Evolutionary conservation across 768 basidiomycete species (phyloP).

Genomic region (Cystofilobasidium bisporidii): DNA sequence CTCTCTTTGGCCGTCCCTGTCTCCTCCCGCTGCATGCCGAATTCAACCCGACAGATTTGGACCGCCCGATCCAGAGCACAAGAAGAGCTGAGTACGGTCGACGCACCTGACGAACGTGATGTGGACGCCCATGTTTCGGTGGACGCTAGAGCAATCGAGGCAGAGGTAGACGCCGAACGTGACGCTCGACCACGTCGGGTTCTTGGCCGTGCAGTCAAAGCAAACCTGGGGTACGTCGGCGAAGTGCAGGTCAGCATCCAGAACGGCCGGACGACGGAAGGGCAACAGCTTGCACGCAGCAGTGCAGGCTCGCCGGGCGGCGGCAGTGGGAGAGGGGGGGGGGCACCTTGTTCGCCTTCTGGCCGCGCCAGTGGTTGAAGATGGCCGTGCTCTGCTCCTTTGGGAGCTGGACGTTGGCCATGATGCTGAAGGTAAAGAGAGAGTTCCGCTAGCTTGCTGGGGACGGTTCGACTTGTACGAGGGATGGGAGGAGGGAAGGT

Average conservation of each 20-base stretch:
- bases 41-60: not conserved
- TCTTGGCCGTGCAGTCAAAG: slow-evolving; percentile 90
- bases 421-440: not conserved
- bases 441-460: too few species aligned
- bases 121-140: slow-evolving; percentile 96
- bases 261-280: not conserved
- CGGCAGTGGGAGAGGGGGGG: not conserved
- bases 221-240: too few species aligned
- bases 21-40: too few species aligned
- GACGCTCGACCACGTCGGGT: slow-evolving; percentile 95
- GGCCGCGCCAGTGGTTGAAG: slow-evolving; percentile 67
- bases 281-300: too few species aligned
- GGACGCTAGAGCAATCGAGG: slow-evolving; percentile 87
- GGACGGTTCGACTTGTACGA: too few species aligned
- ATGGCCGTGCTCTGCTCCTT: slow-evolving; percentile 80
- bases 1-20: not conserved
- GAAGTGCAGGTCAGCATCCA: too few species aligned
- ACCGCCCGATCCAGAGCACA: not conserved
- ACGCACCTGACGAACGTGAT: slow-evolving; percentile 89
- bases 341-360: slow-evolving; percentile 62
- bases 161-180: slow-evolving; percentile 97
- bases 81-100: not conserved
- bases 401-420: slow-evolving; percentile 18
- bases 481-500: too few species aligned
- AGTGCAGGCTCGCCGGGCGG: too few species aligned